These are phyloP conservation scores for Nepenthes gracilis DNA, from an alignment of 148 eudicot genomes.

Conservation along the genomic window DNA sequence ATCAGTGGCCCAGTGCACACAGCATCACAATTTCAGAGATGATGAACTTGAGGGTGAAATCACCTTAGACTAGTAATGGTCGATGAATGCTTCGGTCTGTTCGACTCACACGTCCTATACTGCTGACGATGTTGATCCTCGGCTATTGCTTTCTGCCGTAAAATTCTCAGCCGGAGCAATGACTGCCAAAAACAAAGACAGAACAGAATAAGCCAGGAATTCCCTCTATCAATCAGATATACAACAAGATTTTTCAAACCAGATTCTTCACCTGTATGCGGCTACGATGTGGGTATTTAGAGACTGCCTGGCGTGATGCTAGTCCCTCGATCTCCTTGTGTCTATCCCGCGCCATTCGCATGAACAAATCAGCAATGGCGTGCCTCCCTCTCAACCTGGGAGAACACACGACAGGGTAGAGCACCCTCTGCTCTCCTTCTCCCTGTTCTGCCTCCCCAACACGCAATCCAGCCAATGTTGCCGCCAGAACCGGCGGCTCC, in stretches of 20 bases:
- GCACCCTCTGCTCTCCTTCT: conserved; percentile 2
- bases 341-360: conserved; percentile 38
- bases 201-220: background rate
- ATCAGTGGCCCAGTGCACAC: too few species aligned
- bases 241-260: background rate
- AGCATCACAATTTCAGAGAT: too few species aligned
- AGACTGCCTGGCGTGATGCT: conserved; percentile 28
- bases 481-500: conserved; percentile 10
- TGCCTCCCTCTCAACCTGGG: conserved; percentile 63
- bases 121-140: conserved; percentile 3
- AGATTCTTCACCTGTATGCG: conserved; percentile 52
- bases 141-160: conserved; percentile 24
- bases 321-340: conserved; percentile 39
- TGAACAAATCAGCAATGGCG: conserved; percentile 37
- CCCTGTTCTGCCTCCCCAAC: conserved; percentile 3
- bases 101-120: conserved; percentile 4
- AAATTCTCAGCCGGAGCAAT: conserved; percentile 33
- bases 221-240: background rate
- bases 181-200: conserved; percentile 20
- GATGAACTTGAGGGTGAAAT: background rate
- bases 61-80: conserved; percentile 25
- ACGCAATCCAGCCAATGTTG: conserved; percentile 12
- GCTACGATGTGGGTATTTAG: conserved; percentile 56
- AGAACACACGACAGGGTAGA: conserved; percentile 16
- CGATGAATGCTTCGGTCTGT: conserved; percentile 6